A percentile compares a stretch with the other conserved stretches of the same genome.
Evolutionary conservation across 345 rosid genomes (phyloP).

Genomic region (Cardamine occulta): DNA sequence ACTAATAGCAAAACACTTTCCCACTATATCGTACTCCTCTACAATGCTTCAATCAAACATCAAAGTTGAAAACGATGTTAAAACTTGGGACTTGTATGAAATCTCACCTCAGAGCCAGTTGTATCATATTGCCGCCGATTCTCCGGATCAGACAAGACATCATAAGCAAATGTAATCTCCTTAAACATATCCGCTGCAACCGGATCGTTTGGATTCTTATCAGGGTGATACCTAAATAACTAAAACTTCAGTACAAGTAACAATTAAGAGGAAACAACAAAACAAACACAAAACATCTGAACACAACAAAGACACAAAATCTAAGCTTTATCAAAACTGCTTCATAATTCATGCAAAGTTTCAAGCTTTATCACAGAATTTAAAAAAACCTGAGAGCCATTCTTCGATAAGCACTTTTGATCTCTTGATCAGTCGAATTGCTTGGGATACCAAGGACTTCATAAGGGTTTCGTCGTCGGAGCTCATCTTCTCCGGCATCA

Average conservation of each 20-base stretch:
- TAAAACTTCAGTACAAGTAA: background rate
- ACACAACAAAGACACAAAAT: background rate
- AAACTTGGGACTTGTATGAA: background rate
- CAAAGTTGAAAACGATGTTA: background rate
- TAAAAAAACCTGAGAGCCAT: conserved; percentile 85
- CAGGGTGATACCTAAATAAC: conserved; percentile 89
- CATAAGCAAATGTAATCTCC: conserved; percentile 87
- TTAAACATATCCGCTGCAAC: conserved; percentile 89
- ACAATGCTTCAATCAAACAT: background rate
- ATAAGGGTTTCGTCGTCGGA: conserved; percentile 82
- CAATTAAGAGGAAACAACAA: background rate
- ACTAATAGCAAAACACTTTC: background rate
- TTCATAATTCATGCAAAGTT: background rate
- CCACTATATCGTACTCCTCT: background rate
- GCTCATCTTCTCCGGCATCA: conserved; percentile 59
- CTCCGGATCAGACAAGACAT: conserved; percentile 86
- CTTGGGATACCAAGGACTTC: conserved; percentile 76
- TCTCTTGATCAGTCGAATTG: conserved; percentile 87
- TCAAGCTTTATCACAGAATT: background rate
- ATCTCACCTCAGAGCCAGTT: conserved; percentile 89
- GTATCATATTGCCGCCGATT: conserved; percentile 78
- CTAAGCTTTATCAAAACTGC: background rate
- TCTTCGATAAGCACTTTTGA: conserved; percentile 86
- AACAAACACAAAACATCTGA: background rate
- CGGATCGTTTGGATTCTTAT: conserved; percentile 91